These are phyloP conservation scores for Raphanus sativus DNA, from an alignment of 345 rosid genomes.

Conservation along the genomic window DNA sequence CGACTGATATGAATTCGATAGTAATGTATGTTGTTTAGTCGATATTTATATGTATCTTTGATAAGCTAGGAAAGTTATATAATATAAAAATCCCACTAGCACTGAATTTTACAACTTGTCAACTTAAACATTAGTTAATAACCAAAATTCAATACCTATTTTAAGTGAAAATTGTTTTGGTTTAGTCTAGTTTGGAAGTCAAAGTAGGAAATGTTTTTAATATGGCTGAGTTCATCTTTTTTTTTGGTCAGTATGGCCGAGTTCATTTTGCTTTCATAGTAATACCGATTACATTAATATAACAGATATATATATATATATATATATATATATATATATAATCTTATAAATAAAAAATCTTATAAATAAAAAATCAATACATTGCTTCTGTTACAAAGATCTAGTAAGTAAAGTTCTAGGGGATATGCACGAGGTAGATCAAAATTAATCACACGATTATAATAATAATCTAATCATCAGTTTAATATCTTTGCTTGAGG, in stretches of 20 bases:
- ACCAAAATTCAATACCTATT: not conserved
- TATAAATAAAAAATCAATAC: not conserved
- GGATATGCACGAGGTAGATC: constrained; percentile 23
- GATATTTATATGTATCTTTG: not conserved
- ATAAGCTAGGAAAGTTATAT: not conserved
- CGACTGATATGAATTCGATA: not conserved
- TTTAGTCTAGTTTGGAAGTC: constrained; percentile 6
- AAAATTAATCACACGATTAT: constrained; percentile 13
- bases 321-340: too few species aligned
- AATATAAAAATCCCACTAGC: not conserved
- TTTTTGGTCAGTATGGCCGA: too few species aligned
- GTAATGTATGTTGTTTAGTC: not conserved
- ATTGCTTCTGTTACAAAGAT: constrained; percentile 27
- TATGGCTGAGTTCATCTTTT: not conserved
- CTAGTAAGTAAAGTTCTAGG: constrained; percentile 21
- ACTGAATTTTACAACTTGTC: not conserved
- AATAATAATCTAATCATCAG: constrained; percentile 27
- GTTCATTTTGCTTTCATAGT: not conserved
- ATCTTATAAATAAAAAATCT: not conserved
- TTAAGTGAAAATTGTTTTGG: not conserved
- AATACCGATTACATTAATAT: not conserved
- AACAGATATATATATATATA: not conserved
- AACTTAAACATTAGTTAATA: not conserved
- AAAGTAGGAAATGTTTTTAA: not conserved
- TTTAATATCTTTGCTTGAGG: constrained; percentile 31